Conservation (phyloP, 2,329 filamentous ascomycete species). For the Colletotrichum filicis region DNA sequence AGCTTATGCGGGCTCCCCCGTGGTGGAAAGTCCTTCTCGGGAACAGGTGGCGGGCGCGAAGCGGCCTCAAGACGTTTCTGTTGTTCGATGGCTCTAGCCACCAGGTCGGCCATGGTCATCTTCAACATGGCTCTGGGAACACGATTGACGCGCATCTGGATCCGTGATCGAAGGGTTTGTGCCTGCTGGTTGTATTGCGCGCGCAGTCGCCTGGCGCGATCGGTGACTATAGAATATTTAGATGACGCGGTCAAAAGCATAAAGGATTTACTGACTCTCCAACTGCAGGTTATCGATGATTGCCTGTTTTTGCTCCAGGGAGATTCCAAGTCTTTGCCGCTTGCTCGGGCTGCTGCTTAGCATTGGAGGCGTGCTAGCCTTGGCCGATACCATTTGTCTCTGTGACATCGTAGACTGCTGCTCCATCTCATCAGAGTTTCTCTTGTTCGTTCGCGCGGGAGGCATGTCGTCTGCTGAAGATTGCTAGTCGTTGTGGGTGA, state of each 20-base stretch:
- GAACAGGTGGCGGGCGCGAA: conserved; percentile 57
- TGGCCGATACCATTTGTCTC: conserved; percentile 43
- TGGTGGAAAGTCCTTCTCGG: conserved; percentile 58
- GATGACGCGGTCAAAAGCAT: conserved; percentile 10
- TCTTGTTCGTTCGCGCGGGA: conserved; percentile 53
- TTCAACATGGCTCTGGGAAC: conserved; percentile 85
- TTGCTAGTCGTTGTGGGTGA: conserved; percentile 40
- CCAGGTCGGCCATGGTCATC: conserved; percentile 83
- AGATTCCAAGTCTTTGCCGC: conserved; percentile 71
- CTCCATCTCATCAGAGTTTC: conserved; percentile 39
- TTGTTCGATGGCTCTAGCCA: conserved; percentile 62
- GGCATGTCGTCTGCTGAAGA: conserved; percentile 56
- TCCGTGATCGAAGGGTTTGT: conserved; percentile 83
- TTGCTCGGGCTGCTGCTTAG: conserved; percentile 69
- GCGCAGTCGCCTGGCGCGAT: conserved; percentile 86
- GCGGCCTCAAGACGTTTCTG: conserved; percentile 47
- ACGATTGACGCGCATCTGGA: conserved; percentile 93
- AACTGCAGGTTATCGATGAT: conserved; percentile 90
- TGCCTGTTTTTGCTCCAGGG: conserved; percentile 81
- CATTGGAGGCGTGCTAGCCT: conserved; percentile 49
- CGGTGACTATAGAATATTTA: conserved; percentile 72
- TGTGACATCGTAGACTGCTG: conserved; percentile 38
- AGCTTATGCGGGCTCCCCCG: conserved; percentile 51
- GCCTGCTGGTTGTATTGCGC: conserved; percentile 91
- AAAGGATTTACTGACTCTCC: conserved; percentile 72